Evolutionary conservation across 2,329 filamentous ascomycete genomes (phyloP).

Genomic region (Colletotrichum chlorophyti): DNA sequence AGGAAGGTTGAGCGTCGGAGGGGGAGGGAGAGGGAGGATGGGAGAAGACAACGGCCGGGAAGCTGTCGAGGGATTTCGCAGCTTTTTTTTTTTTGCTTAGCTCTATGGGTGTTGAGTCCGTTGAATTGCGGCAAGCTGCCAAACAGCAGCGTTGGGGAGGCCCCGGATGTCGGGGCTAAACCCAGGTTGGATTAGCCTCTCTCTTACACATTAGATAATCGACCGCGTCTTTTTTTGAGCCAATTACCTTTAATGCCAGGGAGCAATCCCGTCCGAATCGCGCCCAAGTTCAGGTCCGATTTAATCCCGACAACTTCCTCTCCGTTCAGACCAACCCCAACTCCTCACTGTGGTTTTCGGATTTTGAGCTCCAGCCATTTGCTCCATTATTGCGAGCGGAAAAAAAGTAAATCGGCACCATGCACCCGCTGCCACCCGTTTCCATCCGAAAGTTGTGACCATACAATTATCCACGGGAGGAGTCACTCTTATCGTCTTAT

Average conservation of each 20-base stretch:
- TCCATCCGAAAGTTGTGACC: conserved; percentile 14
- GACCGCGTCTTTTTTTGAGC: not conserved
- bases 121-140: conserved; percentile 32
- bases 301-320: conserved; percentile 15
- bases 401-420: not conserved
- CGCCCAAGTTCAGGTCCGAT: conserved; percentile 9
- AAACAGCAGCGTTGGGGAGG: conserved; percentile 30
- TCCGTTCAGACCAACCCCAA: no score
- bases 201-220: conserved; percentile 15
- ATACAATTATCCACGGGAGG: no score
- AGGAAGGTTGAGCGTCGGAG: conserved; percentile 23
- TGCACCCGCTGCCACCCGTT: conserved; percentile 21
- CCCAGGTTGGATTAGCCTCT: not conserved
- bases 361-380: not conserved
- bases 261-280: not conserved
- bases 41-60: conserved; percentile 16
- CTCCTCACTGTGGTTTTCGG: no score
- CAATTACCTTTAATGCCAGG: not conserved
- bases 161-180: conserved; percentile 9
- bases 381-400: no score
- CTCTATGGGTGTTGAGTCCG: conserved; percentile 31
- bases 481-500: no score
- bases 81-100: conserved; percentile 29
- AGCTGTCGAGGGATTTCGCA: conserved; percentile 33
- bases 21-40: conserved; percentile 29